Evolutionary conservation across 805 yeast genomes (phyloP).

Genomic region (Brettanomyces anomalus): DNA sequence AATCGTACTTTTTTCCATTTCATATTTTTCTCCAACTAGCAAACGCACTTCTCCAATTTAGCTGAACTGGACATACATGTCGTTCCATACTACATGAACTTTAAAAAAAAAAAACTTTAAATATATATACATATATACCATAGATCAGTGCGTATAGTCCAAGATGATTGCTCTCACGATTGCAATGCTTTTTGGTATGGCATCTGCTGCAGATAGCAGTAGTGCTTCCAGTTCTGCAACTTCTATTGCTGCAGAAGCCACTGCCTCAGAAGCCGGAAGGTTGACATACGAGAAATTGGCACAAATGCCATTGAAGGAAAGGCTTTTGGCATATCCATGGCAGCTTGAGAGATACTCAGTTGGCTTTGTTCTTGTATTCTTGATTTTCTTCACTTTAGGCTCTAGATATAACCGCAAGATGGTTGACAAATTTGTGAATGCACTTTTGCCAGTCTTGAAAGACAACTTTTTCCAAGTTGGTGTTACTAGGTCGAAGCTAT

Average conservation of each 20-base stretch:
- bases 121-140: too few relatives aligned
- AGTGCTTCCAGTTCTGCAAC: neutral
- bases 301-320: slow-evolving; percentile 46
- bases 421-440: slow-evolving; percentile 43
- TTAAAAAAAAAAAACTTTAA: too few relatives aligned
- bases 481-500: slow-evolving; percentile 33
- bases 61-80: too few relatives aligned
- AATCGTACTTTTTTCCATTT: too few relatives aligned
- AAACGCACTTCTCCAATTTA: too few relatives aligned
- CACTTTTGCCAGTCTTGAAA: slow-evolving; percentile 40
- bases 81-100: too few relatives aligned
- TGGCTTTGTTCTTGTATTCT: slow-evolving; percentile 39
- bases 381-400: slow-evolving; percentile 50
- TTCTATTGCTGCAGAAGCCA: neutral
- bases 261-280: slow-evolving; percentile 4
- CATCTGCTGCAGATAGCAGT: neutral
- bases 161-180: neutral
- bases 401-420: slow-evolving; percentile 43
- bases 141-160: neutral
- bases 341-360: slow-evolving; percentile 54
- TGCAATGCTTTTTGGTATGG: neutral
- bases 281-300: slow-evolving; percentile 46
- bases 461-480: slow-evolving; percentile 79
- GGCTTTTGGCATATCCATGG: slow-evolving; percentile 67
- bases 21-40: too few relatives aligned